Conservation (phyloP, 1,139 yeast species). For the Geotrichum histeridarum region DNA sequence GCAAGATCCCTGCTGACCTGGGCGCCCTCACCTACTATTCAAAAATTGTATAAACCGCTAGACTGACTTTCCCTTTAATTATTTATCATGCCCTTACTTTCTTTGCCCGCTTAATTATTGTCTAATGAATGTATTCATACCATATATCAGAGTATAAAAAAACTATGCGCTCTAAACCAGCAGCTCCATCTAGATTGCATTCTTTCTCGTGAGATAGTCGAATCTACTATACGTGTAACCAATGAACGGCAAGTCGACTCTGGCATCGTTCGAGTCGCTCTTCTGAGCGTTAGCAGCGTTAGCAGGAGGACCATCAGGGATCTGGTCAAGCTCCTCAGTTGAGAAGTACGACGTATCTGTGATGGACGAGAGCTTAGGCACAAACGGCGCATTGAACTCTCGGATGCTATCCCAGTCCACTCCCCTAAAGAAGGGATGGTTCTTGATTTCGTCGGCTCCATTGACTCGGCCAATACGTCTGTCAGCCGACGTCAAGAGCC, state of each 20-base stretch:
- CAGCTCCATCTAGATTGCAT: constrained; percentile 50
- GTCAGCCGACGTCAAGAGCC: constrained; percentile 78
- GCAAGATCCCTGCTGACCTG: not conserved
- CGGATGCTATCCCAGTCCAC: constrained; percentile 91
- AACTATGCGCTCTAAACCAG: no score
- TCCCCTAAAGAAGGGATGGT: constrained; percentile 89
- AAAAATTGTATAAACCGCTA: no score
- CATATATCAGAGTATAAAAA: no score
- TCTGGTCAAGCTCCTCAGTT: constrained; percentile 91
- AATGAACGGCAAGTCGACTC: constrained; percentile 87
- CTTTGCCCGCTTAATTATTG: no score
- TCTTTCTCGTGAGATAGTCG: constrained; percentile 83
- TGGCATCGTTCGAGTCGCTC: constrained; percentile 55
- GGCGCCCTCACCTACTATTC: no score
- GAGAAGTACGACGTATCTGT: constrained; percentile 98
- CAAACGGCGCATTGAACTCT: constrained; percentile 91
- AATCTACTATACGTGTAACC: constrained; percentile 95
- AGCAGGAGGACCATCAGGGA: constrained; percentile 77
- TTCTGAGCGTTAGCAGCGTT: constrained; percentile 23
- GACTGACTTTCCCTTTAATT: not conserved
- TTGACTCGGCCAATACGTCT: constrained; percentile 85
- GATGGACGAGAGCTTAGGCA: constrained; percentile 75
- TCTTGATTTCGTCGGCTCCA: constrained; percentile 88
- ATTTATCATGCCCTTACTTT: no score
- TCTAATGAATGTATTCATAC: no score